Conservation (phyloP, 345 rosid species). For the Gossypium australe region DNA sequence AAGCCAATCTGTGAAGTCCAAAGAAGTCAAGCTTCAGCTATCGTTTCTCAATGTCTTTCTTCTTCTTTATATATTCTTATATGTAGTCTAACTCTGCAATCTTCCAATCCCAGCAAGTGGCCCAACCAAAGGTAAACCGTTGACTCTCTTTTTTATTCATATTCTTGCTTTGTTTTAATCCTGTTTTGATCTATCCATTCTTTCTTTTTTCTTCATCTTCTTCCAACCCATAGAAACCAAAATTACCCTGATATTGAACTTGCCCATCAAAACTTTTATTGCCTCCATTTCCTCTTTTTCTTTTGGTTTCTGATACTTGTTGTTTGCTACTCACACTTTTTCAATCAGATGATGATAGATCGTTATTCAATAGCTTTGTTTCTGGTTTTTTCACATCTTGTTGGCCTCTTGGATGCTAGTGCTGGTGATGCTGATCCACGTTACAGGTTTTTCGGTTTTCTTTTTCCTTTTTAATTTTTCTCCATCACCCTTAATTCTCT, state of each 20-base stretch:
- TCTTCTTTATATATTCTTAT: background rate
- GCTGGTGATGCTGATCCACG: constrained; percentile 67
- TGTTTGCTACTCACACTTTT: background rate
- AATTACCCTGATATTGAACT: background rate
- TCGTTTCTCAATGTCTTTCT: background rate
- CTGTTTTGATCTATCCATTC: background rate
- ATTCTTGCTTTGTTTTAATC: background rate
- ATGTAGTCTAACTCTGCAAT: background rate
- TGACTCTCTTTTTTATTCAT: background rate
- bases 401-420: constrained; percentile 39
- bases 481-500: background rate
- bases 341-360: background rate
- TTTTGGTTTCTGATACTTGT: background rate
- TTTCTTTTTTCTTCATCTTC: background rate
- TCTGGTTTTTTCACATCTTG: background rate
- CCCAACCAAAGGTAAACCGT: background rate
- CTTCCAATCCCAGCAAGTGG: background rate
- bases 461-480: background rate
- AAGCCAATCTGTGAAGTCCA: background rate
- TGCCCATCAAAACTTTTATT: background rate
- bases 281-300: background rate
- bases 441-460: constrained; percentile 43
- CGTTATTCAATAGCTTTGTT: constrained; percentile 4
- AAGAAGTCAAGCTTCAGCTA: background rate
- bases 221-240: background rate